Percentiles rank a stretch among this genome's conserved stretches.
phyloP scores from a whole-genome alignment of 352 stramenopile genomes.

The Globisporangium perplexum region DNA sequence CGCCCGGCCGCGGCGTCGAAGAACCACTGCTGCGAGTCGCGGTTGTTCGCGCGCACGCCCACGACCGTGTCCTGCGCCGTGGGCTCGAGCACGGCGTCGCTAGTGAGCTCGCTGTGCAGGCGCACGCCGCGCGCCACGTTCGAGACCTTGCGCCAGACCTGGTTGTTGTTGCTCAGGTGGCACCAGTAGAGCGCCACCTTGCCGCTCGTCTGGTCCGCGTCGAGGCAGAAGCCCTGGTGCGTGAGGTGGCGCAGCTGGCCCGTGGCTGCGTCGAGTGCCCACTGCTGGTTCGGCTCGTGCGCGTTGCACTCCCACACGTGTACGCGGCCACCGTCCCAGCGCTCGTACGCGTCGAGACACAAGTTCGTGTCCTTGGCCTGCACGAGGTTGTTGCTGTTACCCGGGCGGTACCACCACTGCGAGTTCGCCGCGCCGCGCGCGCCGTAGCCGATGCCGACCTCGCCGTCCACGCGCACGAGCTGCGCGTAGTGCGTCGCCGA shows the following conservation, averaged over 20 bases:
- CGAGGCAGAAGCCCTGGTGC: constrained; percentile 52
- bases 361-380: constrained; percentile 34
- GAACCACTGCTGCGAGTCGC: constrained; percentile 34
- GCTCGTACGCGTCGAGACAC: constrained; percentile 61
- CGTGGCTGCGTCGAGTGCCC: constrained; percentile 26
- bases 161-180: constrained; percentile 56
- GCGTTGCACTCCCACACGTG: constrained; percentile 33
- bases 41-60: constrained; percentile 9
- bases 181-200: constrained; percentile 40
- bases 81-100: constrained; percentile 25
- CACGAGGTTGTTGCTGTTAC: constrained; percentile 33
- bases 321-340: constrained; percentile 38
- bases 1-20: constrained; percentile 38
- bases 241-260: constrained; percentile 39
- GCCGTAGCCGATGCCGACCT: constrained; percentile 20
- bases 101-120: constrained; percentile 19
- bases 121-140: constrained; percentile 24
- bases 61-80: constrained; percentile 26
- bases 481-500: constrained; percentile 26
- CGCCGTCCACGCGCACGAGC: constrained; percentile 23
- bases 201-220: constrained; percentile 32
- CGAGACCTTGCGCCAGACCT: constrained; percentile 34
- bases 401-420: constrained; percentile 36
- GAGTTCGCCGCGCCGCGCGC: constrained; percentile 18
- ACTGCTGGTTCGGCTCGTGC: constrained; percentile 41